phyloP scores from a whole-genome alignment of 257 asterid genomes.

The Parsonsia alboflavescens region DNA sequence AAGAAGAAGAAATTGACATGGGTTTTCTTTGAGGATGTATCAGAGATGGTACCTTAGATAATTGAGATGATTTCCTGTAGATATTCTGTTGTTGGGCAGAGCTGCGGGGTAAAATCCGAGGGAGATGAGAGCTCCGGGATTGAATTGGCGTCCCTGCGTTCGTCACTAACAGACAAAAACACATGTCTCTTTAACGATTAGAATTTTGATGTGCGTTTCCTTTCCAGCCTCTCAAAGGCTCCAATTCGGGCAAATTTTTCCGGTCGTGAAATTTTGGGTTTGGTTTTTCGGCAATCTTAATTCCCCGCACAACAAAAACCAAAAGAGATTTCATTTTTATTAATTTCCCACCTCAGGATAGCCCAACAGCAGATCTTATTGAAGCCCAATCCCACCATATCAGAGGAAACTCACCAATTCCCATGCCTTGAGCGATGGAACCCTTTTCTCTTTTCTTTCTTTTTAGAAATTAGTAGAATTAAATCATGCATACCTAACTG shows the following conservation, averaged over 20 bases:
- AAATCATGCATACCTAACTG: too few relatives aligned
- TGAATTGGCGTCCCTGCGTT: neutral
- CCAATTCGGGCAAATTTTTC: neutral
- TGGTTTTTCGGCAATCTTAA: too few relatives aligned
- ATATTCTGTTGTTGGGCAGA: neutral
- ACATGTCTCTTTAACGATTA: neutral
- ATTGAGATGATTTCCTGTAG: conserved; percentile 4
- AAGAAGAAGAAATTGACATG: conserved; percentile 50
- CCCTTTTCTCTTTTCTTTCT: too few relatives aligned
- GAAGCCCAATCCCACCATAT: too few relatives aligned
- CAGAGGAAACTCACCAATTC: too few relatives aligned
- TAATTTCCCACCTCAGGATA: too few relatives aligned
- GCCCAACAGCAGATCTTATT: too few relatives aligned
- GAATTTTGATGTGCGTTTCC: neutral
- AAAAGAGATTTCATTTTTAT: too few relatives aligned
- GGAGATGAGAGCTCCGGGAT: neutral
- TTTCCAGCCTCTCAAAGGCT: neutral
- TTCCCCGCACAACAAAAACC: too few relatives aligned
- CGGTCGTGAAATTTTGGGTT: neutral
- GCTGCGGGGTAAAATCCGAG: conserved; percentile 9
- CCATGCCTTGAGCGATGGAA: too few relatives aligned
- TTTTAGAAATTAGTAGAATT: too few relatives aligned
- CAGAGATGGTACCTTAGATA: neutral
- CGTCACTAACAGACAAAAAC: neutral
- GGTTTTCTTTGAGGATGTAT: conserved; percentile 14